Percentiles rank a stretch among this genome's conserved stretches.
These are phyloP conservation scores for Pichia sporocuriosa DNA, from an alignment of 805 yeast species.

Conservation along the genomic window DNA sequence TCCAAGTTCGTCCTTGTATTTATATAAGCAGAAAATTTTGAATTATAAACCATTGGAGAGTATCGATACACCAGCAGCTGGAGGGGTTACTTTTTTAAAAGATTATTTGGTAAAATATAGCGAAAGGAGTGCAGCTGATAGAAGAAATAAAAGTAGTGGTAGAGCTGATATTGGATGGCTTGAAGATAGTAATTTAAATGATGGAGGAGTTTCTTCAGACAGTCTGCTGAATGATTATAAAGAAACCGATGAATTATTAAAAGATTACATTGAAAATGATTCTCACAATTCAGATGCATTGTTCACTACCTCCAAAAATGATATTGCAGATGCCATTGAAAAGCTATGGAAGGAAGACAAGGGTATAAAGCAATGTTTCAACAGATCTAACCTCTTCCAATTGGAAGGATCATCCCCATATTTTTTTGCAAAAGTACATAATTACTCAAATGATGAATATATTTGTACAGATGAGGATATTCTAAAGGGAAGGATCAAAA, in stretches of 20 bases:
- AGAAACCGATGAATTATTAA: slow-evolving; percentile 11
- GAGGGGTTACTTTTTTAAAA: slow-evolving; percentile 55
- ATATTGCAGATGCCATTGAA: slow-evolving; percentile 65
- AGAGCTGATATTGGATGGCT: slow-evolving; percentile 33
- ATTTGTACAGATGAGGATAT: slow-evolving; percentile 77
- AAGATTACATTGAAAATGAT: slow-evolving; percentile 17
- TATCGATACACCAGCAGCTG: slow-evolving; percentile 60
- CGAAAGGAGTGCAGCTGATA: slow-evolving; percentile 43
- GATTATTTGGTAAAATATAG: slow-evolving; percentile 60
- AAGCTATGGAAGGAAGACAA: slow-evolving; percentile 63
- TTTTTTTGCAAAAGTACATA: slow-evolving; percentile 67
- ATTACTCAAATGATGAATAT: slow-evolving; percentile 59
- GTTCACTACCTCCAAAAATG: slow-evolving; percentile 29
- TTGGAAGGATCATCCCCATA: slow-evolving; percentile 77
- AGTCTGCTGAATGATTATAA: slow-evolving; percentile 11
- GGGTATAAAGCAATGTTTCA: slow-evolving; percentile 57
- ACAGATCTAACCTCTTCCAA: slow-evolving; percentile 69
- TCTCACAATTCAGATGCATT: slow-evolving; percentile 5
- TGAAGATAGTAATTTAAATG: slow-evolving; percentile 11
- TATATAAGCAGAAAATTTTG: slow-evolving; percentile 43
- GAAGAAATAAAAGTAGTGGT: slow-evolving; percentile 53
- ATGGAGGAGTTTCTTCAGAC: slow-evolving; percentile 9
- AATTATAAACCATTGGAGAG: slow-evolving; percentile 53
- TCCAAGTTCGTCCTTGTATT: slow-evolving; percentile 40
- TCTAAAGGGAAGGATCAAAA: slow-evolving; percentile 83